Conservation (phyloP, 192 early-diverging fungal genomes). For the Coemansia nantahalensis region DNA sequence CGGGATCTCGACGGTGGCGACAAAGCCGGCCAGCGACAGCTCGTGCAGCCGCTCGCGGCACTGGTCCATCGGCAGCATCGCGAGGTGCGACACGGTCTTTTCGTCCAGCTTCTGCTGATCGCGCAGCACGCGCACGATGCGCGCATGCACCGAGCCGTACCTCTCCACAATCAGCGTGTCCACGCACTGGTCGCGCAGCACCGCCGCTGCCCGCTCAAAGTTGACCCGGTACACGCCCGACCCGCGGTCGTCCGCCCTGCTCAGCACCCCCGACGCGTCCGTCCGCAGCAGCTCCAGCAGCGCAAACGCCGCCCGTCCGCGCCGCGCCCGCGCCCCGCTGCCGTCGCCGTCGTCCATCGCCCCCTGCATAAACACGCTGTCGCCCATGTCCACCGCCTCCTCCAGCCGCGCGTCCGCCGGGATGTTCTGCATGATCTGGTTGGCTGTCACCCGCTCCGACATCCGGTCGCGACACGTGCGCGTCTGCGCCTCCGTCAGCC, state of each 20-base stretch:
- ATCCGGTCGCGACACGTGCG: constrained; percentile 54
- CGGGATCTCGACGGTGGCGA: constrained; percentile 65
- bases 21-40: constrained; percentile 48
- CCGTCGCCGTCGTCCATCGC: constrained; percentile 5
- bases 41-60: constrained; percentile 63
- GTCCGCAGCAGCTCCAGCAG: constrained; percentile 60
- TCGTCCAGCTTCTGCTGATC: constrained; percentile 78
- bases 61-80: constrained; percentile 65
- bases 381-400: constrained; percentile 37
- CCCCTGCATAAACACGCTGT: constrained; percentile 32
- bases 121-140: constrained; percentile 64
- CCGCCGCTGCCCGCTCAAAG: constrained; percentile 55
- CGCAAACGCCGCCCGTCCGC: constrained; percentile 51
- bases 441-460: constrained; percentile 47
- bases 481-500: constrained; percentile 58
- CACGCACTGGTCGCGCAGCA: constrained; percentile 58
- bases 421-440: constrained; percentile 54
- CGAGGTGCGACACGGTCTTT: constrained; percentile 59
- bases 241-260: constrained; percentile 58
- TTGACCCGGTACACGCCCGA: constrained; percentile 60
- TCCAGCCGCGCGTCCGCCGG: constrained; percentile 33
- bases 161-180: constrained; percentile 58
- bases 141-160: constrained; percentile 59
- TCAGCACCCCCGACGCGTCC: constrained; percentile 56
- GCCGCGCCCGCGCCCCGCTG: constrained; percentile 5